Conservation (phyloP, 2,329 filamentous ascomycete genomes). For the Fusarium metavorans region DNA sequence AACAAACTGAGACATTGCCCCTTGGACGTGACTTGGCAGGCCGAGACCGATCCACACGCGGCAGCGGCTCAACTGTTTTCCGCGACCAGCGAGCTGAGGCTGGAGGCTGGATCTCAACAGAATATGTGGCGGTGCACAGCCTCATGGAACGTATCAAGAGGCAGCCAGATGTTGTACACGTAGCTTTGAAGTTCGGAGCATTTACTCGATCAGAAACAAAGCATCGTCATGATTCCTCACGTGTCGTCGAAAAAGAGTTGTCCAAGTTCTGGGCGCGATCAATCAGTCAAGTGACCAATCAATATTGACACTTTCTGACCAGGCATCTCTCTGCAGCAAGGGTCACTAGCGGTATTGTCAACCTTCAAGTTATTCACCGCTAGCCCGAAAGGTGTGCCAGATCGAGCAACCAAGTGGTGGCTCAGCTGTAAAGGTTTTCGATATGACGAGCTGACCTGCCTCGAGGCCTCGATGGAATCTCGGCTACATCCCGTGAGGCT, state of each 20-base stretch:
- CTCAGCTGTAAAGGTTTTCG: not conserved
- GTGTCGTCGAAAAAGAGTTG: conserved; percentile 37
- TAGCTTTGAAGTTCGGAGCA: not conserved
- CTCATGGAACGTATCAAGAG: not conserved
- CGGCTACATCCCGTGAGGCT: not conserved
- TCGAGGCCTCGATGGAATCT: not conserved
- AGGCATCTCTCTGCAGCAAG: conserved; percentile 31
- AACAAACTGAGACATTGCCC: conserved; percentile 6
- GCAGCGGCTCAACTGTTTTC: conserved; percentile 2
- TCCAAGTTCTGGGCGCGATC: conserved; percentile 14
- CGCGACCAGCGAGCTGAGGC: not conserved
- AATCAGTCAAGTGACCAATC: conserved; percentile 26
- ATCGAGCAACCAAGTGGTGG: not conserved
- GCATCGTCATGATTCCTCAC: not conserved
- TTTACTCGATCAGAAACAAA: not conserved
- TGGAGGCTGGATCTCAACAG: conserved; percentile 3
- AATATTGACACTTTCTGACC: conserved; percentile 1
- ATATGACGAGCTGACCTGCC: not conserved
- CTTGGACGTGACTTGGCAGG: conserved; percentile 22
- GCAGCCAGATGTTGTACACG: not conserved
- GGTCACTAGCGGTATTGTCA: conserved; percentile 6
- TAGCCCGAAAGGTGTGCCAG: not conserved
- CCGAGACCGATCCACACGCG: conserved; percentile 13
- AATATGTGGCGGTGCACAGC: conserved; percentile 6
- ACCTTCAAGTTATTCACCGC: not conserved